Evolutionary conservation across 306 rosid species (phyloP), one percentile per base, ranked within the genome.

Genomic region (Sicyos baderoa): DNA sequence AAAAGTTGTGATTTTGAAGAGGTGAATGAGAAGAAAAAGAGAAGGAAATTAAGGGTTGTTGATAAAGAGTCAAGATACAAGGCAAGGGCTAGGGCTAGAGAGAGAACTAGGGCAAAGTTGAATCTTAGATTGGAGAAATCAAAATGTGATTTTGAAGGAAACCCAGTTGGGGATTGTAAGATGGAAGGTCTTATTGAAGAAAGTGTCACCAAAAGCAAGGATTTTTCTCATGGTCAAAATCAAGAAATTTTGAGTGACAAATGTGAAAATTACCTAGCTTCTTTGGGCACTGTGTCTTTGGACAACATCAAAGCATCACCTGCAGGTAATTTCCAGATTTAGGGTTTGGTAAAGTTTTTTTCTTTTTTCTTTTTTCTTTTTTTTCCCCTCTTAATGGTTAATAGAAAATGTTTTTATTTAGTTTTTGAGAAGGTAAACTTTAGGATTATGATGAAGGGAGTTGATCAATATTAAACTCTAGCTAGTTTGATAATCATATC

Each of bases 61-160:
- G 82, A 69, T 8, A 85, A 72, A 63, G 84, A 78, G 52, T 82
- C 89, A 0, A 82, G 89, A 73, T 80, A 29, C 16, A 77, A 73
- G 63, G 86, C 86, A 12, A 79, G 89, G 62, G 84, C 62, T 29
- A 82, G 89, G 57, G 89, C 89, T 3, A 79, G 86, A 58, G 86
- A 77, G 53, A 75, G 89, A 63, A 80, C 89, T 1, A 85, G 71
- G 68, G 79, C 76, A 68, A 85, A 77, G 35, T 14, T 73, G 75
- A 73, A 65, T 75, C 61, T 19, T 23, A 22, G 73, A 14, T 21
- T 63, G 13, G 18, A 45, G 22, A 13, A 56, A 58, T 70, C 21
- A 70, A 55, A 27, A 70, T 0, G n/a, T n/a, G 14, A 35, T 53
- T 19, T 32, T 37, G 63, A 35, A 37, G 50, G 12, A 70, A 70